These are phyloP conservation scores for Candida boleticola DNA, from an alignment of 805 yeast genomes.

Conservation along the genomic window DNA sequence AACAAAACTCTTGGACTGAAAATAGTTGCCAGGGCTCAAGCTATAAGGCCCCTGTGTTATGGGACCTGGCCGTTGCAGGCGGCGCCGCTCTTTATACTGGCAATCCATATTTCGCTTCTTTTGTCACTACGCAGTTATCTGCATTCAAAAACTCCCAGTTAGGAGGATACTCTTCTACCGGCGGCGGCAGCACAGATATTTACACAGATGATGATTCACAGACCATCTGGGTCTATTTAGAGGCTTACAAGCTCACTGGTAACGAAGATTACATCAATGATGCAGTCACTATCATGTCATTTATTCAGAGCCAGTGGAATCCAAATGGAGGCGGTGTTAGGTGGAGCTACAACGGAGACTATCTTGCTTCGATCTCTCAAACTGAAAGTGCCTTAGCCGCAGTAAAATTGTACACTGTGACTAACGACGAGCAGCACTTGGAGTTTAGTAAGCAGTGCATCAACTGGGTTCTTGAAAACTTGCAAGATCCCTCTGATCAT, in stretches of 20 bases:
- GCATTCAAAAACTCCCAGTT: slow-evolving; percentile 16
- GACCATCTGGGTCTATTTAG: slow-evolving; percentile 24
- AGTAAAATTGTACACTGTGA: slow-evolving; percentile 15
- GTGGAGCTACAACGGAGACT: slow-evolving; percentile 21
- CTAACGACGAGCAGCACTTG: slow-evolving; percentile 12
- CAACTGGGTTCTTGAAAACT: slow-evolving; percentile 14
- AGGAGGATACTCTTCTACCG: slow-evolving; percentile 24
- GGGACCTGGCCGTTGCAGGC: slow-evolving; percentile 28
- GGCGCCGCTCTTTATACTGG: slow-evolving; percentile 11
- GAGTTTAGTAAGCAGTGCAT: slow-evolving; percentile 17
- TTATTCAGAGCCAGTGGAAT: slow-evolving; percentile 20
- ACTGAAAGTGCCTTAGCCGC: slow-evolving; percentile 29
- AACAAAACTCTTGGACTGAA: slow-evolving; percentile 12
- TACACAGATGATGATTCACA: slow-evolving; percentile 31
- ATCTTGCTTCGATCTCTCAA: slow-evolving; percentile 29
- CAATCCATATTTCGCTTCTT: slow-evolving; percentile 7
- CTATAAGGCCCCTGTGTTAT: slow-evolving; percentile 18
- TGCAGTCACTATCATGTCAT: slow-evolving; percentile 17
- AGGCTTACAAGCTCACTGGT: slow-evolving; percentile 19
- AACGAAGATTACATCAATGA: slow-evolving; percentile 15
- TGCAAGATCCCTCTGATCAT: slow-evolving; percentile 20
- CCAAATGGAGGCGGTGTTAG: slow-evolving; percentile 21
- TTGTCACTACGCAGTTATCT: slow-evolving; percentile 12
- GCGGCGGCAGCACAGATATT: slow-evolving; percentile 20
- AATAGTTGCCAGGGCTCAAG: slow-evolving; percentile 13